A percentile compares a stretch with the other conserved stretches of the same genome.
These are phyloP conservation scores for Brettanomyces nanus DNA, from an alignment of 805 yeast genomes.

Conservation along the genomic window DNA sequence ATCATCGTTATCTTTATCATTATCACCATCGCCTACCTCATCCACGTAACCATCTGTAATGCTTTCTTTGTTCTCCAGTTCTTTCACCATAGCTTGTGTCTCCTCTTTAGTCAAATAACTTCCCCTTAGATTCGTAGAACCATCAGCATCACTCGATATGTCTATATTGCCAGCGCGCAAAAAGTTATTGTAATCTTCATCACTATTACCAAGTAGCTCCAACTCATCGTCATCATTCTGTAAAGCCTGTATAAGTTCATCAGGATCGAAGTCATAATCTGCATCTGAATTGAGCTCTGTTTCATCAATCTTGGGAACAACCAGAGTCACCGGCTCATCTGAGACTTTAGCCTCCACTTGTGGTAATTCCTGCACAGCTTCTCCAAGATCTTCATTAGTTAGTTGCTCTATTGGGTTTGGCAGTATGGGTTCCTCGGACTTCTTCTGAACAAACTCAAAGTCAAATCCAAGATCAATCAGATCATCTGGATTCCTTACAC, in stretches of 20 bases:
- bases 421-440: neutral
- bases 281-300: slow-evolving; percentile 44
- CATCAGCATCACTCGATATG: neutral
- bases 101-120: slow-evolving; percentile 29
- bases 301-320: slow-evolving; percentile 45
- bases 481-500: slow-evolving; percentile 7
- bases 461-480: slow-evolving; percentile 19
- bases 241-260: slow-evolving; percentile 33
- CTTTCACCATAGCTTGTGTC: slow-evolving; percentile 35
- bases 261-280: slow-evolving; percentile 52
- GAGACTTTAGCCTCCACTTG: slow-evolving; percentile 10
- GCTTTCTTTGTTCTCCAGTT: too few species aligned
- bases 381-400: slow-evolving; percentile 56
- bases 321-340: slow-evolving; percentile 26
- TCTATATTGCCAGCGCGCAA: neutral
- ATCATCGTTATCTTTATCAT: slow-evolving; percentile 34
- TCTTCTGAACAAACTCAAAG: slow-evolving; percentile 4
- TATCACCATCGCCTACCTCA: slow-evolving; percentile 7
- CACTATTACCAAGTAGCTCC: slow-evolving; percentile 28
- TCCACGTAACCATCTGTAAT: slow-evolving; percentile 18
- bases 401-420: slow-evolving; percentile 7
- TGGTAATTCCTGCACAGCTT: slow-evolving; percentile 30
- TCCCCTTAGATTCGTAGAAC: slow-evolving; percentile 7
- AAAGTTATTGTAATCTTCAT: slow-evolving; percentile 32
- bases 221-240: slow-evolving; percentile 31